These are phyloP conservation scores for Suillus lakei DNA, from an alignment of 768 basidiomycete species.

Conservation along the genomic window DNA sequence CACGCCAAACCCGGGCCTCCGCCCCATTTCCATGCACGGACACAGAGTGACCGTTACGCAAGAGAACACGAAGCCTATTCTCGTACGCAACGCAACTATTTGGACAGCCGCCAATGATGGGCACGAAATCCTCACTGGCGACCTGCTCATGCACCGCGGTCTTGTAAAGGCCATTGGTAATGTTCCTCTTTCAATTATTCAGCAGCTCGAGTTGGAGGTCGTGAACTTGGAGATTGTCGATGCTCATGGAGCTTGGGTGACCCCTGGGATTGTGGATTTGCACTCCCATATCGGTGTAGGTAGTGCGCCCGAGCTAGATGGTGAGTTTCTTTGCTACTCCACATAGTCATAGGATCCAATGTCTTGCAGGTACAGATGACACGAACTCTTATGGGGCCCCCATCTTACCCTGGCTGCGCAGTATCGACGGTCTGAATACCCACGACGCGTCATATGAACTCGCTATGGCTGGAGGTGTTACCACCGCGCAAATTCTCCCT, in stretches of 20 bases:
- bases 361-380: constrained; percentile 50
- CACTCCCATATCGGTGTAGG: constrained; percentile 54
- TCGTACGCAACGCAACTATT: constrained; percentile 77
- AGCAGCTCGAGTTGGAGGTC: constrained; percentile 30
- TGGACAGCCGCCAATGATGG: constrained; percentile 84
- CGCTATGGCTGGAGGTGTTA: constrained; percentile 51
- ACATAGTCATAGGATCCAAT: constrained; percentile 19
- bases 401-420: constrained; percentile 65
- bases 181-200: constrained; percentile 31
- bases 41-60: constrained; percentile 67
- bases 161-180: constrained; percentile 64
- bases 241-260: constrained; percentile 74
- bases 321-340: constrained; percentile 15
- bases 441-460: constrained; percentile 46
- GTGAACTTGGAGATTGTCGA: constrained; percentile 57
- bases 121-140: constrained; percentile 63
- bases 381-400: constrained; percentile 62
- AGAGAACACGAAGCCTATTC: constrained; percentile 61
- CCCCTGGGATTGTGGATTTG: constrained; percentile 65
- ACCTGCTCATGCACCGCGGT: constrained; percentile 73
- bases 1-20: constrained; percentile 48
- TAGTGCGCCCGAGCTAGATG: constrained; percentile 37
- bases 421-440: constrained; percentile 50
- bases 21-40: constrained; percentile 50
- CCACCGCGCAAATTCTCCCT: constrained; percentile 51